Conservation (phyloP, 257 asterid genomes). For the Nicotiana attenuata region DNA sequence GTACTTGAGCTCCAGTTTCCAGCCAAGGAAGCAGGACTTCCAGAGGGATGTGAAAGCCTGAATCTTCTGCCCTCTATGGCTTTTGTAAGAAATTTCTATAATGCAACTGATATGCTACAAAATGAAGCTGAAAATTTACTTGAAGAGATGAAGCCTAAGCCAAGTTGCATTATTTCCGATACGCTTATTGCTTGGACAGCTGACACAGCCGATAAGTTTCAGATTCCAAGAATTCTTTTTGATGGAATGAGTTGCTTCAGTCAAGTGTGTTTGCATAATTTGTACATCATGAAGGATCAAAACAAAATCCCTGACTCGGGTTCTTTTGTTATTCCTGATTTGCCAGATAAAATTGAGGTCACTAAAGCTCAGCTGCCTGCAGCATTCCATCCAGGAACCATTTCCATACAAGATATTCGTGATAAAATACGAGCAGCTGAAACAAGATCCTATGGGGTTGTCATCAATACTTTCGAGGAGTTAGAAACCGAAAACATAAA, state of each 20-base stretch:
- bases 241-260: constrained; percentile 8
- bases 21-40: background rate
- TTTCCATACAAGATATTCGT: background rate
- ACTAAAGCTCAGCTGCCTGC: background rate
- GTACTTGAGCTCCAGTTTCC: background rate
- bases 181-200: background rate
- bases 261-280: background rate
- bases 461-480: constrained; percentile 15
- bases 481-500: constrained; percentile 2
- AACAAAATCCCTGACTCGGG: background rate
- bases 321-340: background rate
- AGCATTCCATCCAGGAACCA: background rate
- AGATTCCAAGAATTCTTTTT: background rate
- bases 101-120: constrained; percentile 5
- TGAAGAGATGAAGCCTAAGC: constrained; percentile 7
- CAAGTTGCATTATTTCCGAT: constrained; percentile 1
- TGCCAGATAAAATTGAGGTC: background rate
- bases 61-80: background rate
- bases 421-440: constrained; percentile 13
- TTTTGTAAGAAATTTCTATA: background rate
- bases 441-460: constrained; percentile 7
- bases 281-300: background rate
- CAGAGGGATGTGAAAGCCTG: background rate
- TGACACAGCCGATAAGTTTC: constrained; percentile 2
- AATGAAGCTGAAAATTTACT: background rate